phyloP scores from a whole-genome alignment of 2,329 filamentous ascomycete species.

The Penicillium verrucosum region DNA sequence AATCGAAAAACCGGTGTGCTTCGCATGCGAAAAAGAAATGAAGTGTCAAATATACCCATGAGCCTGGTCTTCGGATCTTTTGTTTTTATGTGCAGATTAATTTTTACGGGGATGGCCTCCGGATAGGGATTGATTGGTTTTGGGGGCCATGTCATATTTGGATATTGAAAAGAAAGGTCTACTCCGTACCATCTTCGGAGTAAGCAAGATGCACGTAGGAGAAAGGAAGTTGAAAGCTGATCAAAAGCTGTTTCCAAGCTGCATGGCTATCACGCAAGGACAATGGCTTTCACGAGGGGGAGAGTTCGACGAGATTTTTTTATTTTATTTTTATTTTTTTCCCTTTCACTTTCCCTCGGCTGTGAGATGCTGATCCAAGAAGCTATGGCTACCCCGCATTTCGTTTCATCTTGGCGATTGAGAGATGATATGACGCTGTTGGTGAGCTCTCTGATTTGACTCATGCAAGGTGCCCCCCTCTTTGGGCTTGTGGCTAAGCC shows the following conservation, averaged over 20 bases:
- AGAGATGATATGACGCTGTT: background rate
- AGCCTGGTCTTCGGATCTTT: background rate
- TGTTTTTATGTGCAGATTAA: background rate
- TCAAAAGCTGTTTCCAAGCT: background rate
- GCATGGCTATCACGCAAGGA: background rate
- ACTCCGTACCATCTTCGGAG: too few species aligned
- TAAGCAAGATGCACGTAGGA: too few species aligned
- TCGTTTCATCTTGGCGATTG: background rate
- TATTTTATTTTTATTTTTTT: too few species aligned
- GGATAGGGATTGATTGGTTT: background rate
- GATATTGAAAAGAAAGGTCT: background rate
- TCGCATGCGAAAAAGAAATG: background rate
- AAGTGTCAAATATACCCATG: background rate
- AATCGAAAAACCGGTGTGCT: background rate
- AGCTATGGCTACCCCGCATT: constrained; percentile 7
- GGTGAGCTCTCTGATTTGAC: background rate
- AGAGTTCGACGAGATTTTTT: background rate
- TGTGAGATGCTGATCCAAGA: background rate
- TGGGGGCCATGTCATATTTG: background rate
- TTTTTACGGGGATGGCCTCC: background rate
- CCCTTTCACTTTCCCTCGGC: background rate
- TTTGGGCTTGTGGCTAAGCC: background rate
- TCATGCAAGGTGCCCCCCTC: background rate
- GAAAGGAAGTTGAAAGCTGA: background rate
- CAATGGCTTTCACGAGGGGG: background rate